phyloP scores from a whole-genome alignment of 345 rosid genomes.

The Angophora floribunda region DNA sequence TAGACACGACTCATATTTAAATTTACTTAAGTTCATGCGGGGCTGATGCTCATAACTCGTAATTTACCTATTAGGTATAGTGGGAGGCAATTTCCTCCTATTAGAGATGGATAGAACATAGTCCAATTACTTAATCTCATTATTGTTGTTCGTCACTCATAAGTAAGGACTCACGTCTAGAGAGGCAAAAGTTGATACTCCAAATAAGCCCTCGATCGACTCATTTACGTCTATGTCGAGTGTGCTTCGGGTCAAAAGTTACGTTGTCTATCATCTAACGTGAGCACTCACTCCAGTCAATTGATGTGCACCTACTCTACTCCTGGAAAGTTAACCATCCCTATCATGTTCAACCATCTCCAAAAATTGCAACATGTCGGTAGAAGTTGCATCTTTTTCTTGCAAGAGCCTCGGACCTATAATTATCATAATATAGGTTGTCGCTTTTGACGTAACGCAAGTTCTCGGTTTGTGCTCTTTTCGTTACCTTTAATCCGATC shows the following conservation, averaged over 20 bases:
- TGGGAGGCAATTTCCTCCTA: background rate
- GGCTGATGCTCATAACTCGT: background rate
- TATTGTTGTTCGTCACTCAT: no score
- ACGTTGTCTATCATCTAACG: background rate
- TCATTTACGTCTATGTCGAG: background rate
- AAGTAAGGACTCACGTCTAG: background rate
- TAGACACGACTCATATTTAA: background rate
- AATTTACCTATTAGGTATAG: background rate
- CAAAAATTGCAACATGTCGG: background rate
- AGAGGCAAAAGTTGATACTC: background rate
- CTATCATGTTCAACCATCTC: background rate
- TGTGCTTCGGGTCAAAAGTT: background rate
- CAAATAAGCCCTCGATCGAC: background rate
- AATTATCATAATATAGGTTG: background rate
- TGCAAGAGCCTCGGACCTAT: background rate
- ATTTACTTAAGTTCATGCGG: background rate
- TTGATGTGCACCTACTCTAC: background rate
- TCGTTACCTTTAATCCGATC: background rate
- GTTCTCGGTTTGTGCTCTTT: background rate
- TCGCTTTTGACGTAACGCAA: background rate
- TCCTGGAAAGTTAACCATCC: background rate
- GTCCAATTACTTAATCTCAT: background rate
- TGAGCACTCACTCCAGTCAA: background rate
- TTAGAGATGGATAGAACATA: background rate
- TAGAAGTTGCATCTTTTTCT: background rate